Base-by-base conservation (phyloP, 441 rosid species). In the Pelargonium myrrhifolium region DNA sequence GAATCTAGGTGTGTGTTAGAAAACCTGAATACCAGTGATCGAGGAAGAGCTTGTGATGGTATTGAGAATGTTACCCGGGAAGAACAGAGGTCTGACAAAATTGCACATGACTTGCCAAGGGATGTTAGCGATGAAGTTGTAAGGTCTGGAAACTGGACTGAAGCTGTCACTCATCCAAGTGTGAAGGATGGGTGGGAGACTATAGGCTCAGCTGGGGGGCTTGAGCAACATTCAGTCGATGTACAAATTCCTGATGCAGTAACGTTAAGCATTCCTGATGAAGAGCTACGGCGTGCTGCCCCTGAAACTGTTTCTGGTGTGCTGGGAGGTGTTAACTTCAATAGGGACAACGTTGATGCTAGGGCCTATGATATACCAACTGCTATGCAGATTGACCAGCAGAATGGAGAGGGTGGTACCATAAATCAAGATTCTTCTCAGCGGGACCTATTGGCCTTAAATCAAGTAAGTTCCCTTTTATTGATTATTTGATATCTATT, bases 201-300 rank as follows among this genome's bases (percentile, higher is more conserved):
- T 47, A 15, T 47, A 17, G 53, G 53, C 53, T 47, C 53, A 47
- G n/a, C 11, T 14, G 53, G 53, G 39, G 39, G 9, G 39, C 39
- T 35, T 35, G 39, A 47, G 18, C 17, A 15, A 47, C 53, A 1
- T 5, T 47, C 53, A 47, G 53, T 14, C 15, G 7, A 47, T 47
- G 53, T 47, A 17, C 53, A 47, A 47, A 47, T 15, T 47, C 53
- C 6, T 47, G 15, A 47, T 75, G 76, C 69, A 72, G 66, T 66
- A 62, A 66, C 15, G 35, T 67, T 65, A 62, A 73, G 69, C 68
- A 22, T 51, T 69, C 64, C 69, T 64, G 78, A 74, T 73, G 71
- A 73, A 71, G 81, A 76, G 62, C 68, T 59, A 77, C 81, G 43
- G 64, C 65, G 15, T 14, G 72, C 76, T 68, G 74, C 28, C 64